These are phyloP conservation scores for Andrographis paniculata DNA, from an alignment of 305 asterid species.

Conservation along the genomic window DNA sequence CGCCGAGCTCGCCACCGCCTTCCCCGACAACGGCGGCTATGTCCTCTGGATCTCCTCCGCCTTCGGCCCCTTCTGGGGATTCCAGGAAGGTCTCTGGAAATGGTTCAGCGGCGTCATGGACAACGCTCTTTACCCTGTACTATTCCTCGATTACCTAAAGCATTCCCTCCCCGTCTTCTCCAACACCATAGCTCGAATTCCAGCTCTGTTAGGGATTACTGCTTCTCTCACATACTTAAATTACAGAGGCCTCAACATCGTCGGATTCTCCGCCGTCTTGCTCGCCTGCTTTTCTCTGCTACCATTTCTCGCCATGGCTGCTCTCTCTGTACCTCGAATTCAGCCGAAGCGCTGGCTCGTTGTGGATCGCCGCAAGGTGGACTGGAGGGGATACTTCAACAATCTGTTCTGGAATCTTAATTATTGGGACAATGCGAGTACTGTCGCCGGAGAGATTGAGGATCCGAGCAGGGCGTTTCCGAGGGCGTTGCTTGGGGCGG, in stretches of 20 bases:
- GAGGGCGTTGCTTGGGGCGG: constrained; percentile 54
- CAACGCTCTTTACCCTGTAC: constrained; percentile 72
- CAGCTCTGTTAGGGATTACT: constrained; percentile 52
- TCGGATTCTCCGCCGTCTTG: constrained; percentile 57
- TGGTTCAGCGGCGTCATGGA: constrained; percentile 88
- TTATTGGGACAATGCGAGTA: constrained; percentile 83
- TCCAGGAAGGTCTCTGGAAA: constrained; percentile 79
- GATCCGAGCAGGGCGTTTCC: constrained; percentile 66
- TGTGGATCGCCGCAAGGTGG: constrained; percentile 41
- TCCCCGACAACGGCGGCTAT: constrained; percentile 82
- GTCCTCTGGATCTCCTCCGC: constrained; percentile 84
- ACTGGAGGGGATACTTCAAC: constrained; percentile 67
- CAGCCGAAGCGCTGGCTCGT: constrained; percentile 49
- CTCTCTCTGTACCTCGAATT: constrained; percentile 46
- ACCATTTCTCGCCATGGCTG: constrained; percentile 48
- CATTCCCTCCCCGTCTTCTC: constrained; percentile 51
- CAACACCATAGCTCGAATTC: constrained; percentile 38
- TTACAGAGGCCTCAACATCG: constrained; percentile 63
- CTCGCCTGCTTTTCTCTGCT: constrained; percentile 62
- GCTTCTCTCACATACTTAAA: constrained; percentile 51
- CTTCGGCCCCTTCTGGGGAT: constrained; percentile 78
- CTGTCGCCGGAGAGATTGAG: constrained; percentile 74
- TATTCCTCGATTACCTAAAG: constrained; percentile 70
- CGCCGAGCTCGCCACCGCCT: constrained; percentile 68
- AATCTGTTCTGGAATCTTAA: constrained; percentile 71